Evolutionary conservation across 2,329 filamentous ascomycete species (phyloP).

Genomic region (Phialemonium atrogriseum): DNA sequence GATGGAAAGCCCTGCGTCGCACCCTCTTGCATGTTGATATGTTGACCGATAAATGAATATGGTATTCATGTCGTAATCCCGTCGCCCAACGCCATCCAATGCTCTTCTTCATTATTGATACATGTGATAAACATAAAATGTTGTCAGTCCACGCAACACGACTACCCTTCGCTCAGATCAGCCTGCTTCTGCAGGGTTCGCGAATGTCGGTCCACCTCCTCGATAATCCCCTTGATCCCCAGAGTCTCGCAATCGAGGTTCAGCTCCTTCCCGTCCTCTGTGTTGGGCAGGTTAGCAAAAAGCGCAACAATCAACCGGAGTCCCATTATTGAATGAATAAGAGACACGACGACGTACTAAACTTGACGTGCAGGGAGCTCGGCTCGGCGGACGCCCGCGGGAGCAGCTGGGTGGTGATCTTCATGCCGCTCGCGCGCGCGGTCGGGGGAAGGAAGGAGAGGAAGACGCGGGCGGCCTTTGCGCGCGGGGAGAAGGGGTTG

Average conservation of each 20-base stretch:
- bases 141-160: too few relatives aligned
- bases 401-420: constrained; percentile 69
- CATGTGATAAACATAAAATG: constrained; percentile 4
- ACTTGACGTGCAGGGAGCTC: constrained; percentile 68
- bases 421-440: constrained; percentile 64
- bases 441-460: constrained; percentile 76
- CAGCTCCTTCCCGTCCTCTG: constrained; percentile 91
- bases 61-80: too few relatives aligned
- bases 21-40: too few relatives aligned
- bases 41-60: too few relatives aligned
- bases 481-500: constrained; percentile 78
- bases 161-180: constrained; percentile 54
- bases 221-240: constrained; percentile 77
- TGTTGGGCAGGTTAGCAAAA: constrained; percentile 2
- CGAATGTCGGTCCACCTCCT: constrained; percentile 87
- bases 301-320: too few relatives aligned
- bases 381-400: constrained; percentile 60
- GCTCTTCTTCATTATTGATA: constrained; percentile 5
- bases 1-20: too few relatives aligned
- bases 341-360: constrained; percentile 66
- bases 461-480: constrained; percentile 80
- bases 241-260: constrained; percentile 71
- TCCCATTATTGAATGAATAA: too few relatives aligned
- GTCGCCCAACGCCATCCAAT: constrained; percentile 9
- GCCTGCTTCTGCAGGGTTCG: constrained; percentile 73